phyloP scores from a whole-genome alignment of 2,329 filamentous ascomycete genomes.

The Aspergillus aculeatus region DNA sequence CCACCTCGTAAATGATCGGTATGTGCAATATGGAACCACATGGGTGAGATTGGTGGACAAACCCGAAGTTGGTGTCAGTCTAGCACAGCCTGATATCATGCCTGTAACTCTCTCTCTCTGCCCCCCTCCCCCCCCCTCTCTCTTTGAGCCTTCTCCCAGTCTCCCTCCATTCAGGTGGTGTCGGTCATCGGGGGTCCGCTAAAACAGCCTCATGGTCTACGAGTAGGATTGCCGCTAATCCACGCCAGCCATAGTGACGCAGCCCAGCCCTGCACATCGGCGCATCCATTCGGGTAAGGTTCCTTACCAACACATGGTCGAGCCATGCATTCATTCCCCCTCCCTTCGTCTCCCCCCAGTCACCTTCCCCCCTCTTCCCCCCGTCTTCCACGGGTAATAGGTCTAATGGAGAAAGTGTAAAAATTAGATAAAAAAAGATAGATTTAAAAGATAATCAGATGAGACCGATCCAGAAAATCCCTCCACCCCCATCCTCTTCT shows the following conservation, averaged over 20 bases:
- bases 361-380: neutral
- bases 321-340: slow-evolving; percentile 18
- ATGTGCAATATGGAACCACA: slow-evolving; percentile 14
- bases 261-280: slow-evolving; percentile 24
- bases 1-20: neutral
- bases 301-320: slow-evolving; percentile 26
- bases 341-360: neutral
- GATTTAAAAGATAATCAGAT: neutral
- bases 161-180: slow-evolving; percentile 15
- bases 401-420: neutral
- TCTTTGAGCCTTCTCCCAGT: no score
- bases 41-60: slow-evolving; percentile 13
- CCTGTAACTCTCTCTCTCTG: slow-evolving; percentile 1
- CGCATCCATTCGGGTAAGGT: slow-evolving; percentile 23
- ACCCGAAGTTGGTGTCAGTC: slow-evolving; percentile 8
- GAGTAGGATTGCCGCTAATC: slow-evolving; percentile 10
- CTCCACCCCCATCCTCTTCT: neutral
- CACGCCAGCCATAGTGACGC: slow-evolving; percentile 20
- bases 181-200: slow-evolving; percentile 23
- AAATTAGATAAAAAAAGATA: neutral
- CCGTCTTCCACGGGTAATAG: no score
- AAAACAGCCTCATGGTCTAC: slow-evolving; percentile 21
- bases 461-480: neutral
- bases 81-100: slow-evolving; percentile 14
- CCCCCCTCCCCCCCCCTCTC: neutral